These are phyloP conservation scores for Closterium sp. DNA, from an alignment of 139 green algal genomes.

Conservation along the genomic window DNA sequence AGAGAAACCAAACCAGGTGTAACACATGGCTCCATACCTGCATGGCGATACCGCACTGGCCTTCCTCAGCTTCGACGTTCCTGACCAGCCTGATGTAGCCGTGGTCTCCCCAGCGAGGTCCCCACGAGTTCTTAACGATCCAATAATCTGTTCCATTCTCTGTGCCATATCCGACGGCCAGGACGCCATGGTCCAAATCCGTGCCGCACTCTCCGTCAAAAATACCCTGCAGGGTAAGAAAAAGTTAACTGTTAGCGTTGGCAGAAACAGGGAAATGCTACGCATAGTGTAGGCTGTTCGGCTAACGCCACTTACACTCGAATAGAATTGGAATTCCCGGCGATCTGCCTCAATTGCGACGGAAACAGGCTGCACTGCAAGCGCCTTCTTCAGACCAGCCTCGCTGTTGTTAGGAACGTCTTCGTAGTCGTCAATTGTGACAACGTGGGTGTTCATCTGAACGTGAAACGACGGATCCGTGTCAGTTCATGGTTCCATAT, in stretches of 20 bases:
- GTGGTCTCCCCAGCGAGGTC: constrained; percentile 71
- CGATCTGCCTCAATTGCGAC: constrained; percentile 90
- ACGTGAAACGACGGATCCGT: not conserved
- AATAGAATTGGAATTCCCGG: constrained; percentile 86
- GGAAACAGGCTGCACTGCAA: constrained; percentile 82
- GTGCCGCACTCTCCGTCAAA: constrained; percentile 49
- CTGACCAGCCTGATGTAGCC: constrained; percentile 41
- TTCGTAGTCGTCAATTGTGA: constrained; percentile 83
- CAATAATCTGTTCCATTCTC: constrained; percentile 72
- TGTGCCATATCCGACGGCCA: constrained; percentile 88
- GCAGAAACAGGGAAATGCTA: not conserved
- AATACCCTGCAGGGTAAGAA: constrained; percentile 28
- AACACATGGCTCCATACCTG: not conserved
- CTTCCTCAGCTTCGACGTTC: constrained; percentile 49
- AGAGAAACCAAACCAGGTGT: not conserved
- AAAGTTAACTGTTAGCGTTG: not conserved
- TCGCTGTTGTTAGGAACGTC: constrained; percentile 78
- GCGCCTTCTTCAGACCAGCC: constrained; percentile 62
- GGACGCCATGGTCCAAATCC: constrained; percentile 90
- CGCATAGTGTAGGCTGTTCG: not conserved
- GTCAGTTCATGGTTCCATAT: not conserved
- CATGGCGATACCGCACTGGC: constrained; percentile 87
- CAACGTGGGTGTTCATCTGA: constrained; percentile 63
- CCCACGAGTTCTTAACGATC: constrained; percentile 98
- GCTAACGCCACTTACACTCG: not conserved